Percentiles rank a stretch among this genome's conserved stretches.
Evolutionary conservation across 225 moss, liverwort and hornwort genomes (phyloP).

Genomic region (Sphagnum contortum): DNA sequence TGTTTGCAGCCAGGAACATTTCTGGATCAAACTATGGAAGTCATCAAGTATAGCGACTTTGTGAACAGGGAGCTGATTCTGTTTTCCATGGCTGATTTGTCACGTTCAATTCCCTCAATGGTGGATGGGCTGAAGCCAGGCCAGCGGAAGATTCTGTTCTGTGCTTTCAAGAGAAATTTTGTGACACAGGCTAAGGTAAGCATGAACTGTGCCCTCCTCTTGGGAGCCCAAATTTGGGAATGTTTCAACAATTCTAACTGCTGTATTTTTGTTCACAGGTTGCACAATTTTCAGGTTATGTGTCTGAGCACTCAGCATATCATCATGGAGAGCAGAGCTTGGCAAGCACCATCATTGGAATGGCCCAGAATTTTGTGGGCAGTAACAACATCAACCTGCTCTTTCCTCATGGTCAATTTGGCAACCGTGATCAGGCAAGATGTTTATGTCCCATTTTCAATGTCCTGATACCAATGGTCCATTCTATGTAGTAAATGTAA

Average conservation of each 20-base stretch:
- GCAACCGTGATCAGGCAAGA: constrained; percentile 85
- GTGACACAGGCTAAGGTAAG: constrained; percentile 77
- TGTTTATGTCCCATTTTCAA: no score
- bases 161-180: constrained; percentile 86
- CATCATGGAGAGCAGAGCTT: constrained; percentile 89
- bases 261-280: constrained; percentile 30
- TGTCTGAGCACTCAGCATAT: constrained; percentile 87
- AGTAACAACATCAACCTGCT: constrained; percentile 97
- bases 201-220: not conserved
- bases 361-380: constrained; percentile 96
- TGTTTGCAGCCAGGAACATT: constrained; percentile 76
- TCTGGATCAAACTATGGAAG: constrained; percentile 69
- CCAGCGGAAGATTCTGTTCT: constrained; percentile 88
- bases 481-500: no score
- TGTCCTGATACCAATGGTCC: no score
- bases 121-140: constrained; percentile 99
- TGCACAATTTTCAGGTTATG: constrained; percentile 85
- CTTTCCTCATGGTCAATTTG: constrained; percentile 86
- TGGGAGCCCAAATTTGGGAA: no score
- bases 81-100: constrained; percentile 89
- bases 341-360: constrained; percentile 73
- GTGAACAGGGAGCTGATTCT: constrained; percentile 97
- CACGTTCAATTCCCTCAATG: constrained; percentile 93
- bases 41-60: constrained; percentile 87
- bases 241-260: no score